These are phyloP conservation scores for Verticillium alfalfae DNA, from an alignment of 2,329 filamentous ascomycete species.

Conservation along the genomic window DNA sequence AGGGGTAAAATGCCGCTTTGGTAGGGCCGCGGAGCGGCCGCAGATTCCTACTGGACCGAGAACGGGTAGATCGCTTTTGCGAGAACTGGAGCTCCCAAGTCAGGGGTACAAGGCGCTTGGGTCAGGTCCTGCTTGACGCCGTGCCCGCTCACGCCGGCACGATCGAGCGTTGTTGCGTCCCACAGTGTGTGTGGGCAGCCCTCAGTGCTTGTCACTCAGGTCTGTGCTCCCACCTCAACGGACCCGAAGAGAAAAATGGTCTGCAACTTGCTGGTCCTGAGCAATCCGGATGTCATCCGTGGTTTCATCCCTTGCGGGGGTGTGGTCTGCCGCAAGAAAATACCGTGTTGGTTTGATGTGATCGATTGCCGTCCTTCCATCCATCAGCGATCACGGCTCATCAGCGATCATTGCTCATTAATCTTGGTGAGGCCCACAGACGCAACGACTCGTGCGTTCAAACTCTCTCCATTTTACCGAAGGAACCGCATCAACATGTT, in stretches of 20 bases:
- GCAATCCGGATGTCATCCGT: conserved; percentile 6
- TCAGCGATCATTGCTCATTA: not conserved
- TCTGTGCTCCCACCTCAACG: conserved; percentile 6
- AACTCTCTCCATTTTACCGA: not conserved
- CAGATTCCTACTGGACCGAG: not conserved
- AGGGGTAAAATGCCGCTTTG: not conserved
- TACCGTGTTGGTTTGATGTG: not conserved
- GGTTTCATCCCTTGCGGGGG: conserved; percentile 11
- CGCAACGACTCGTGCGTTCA: not conserved
- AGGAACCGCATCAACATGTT: not conserved
- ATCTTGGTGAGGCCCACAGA: not conserved
- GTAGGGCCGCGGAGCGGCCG: not conserved
- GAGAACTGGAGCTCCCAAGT: not conserved
- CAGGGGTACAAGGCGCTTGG: not conserved
- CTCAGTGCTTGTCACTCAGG: conserved; percentile 3
- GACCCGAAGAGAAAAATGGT: not conserved
- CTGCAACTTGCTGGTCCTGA: not conserved
- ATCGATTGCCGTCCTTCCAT: not conserved
- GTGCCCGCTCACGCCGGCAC: not conserved
- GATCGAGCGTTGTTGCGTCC: not conserved
- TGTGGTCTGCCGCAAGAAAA: not conserved
- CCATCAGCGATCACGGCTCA: not conserved
- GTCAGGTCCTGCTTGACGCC: not conserved
- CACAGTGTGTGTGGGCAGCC: not conserved
- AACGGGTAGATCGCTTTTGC: not conserved